phyloP scores from a whole-genome alignment of 2,329 filamentous ascomycete species.

The Penicillium occitanis region DNA sequence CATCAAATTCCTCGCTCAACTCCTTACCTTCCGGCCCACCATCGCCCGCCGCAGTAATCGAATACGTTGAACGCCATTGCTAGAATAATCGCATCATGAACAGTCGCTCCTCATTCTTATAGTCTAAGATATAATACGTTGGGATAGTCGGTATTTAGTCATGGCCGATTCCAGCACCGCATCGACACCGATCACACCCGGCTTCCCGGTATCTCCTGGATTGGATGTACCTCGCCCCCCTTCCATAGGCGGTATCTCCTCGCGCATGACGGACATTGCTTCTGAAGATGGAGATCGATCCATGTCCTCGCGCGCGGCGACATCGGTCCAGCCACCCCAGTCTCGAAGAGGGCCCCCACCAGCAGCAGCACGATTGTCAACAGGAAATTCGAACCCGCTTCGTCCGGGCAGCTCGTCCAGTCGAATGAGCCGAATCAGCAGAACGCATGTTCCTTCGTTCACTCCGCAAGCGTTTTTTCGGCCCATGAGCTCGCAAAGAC shows the following conservation, averaged over 20 bases:
- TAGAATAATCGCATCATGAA: constrained; percentile 11
- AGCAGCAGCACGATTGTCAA: constrained; percentile 38
- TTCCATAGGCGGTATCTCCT: constrained; percentile 58
- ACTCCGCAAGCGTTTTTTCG: constrained; percentile 90
- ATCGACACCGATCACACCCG: constrained; percentile 17
- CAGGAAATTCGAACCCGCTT: constrained; percentile 47
- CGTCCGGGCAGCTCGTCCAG: constrained; percentile 52
- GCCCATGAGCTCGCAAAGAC: constrained; percentile 92
- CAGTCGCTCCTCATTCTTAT: constrained; percentile 7
- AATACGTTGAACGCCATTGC: neutral
- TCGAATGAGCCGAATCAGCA: constrained; percentile 65
- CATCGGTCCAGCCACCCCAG: constrained; percentile 57
- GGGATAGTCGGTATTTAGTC: neutral
- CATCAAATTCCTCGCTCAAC: constrained; percentile 4
- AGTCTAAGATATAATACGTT: neutral
- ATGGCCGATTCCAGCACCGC: constrained; percentile 20
- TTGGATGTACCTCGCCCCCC: constrained; percentile 55
- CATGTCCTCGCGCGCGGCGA: constrained; percentile 24
- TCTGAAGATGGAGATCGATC: constrained; percentile 54
- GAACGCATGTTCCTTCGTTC: constrained; percentile 85
- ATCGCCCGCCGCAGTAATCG: neutral
- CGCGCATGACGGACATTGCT: constrained; percentile 65
- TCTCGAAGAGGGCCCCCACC: constrained; percentile 56
- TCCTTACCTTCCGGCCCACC: constrained; percentile 15
- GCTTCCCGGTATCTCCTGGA: constrained; percentile 25